Conservation (phyloP, 1,139 yeast species). For the Barnettozyma hawaiiensis region DNA sequence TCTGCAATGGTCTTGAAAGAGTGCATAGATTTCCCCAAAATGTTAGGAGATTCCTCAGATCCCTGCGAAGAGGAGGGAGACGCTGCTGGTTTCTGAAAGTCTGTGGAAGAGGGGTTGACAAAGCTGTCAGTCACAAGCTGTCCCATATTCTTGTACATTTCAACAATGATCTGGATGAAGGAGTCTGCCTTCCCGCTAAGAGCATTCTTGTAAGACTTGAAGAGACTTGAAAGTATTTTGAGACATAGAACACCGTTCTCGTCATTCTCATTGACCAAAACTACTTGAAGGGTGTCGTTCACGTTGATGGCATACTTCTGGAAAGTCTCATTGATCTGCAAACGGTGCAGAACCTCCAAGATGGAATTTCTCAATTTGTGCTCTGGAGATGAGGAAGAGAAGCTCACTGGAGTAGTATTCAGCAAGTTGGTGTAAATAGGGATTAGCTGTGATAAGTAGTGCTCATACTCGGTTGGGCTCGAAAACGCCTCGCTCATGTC, state of each 20-base stretch:
- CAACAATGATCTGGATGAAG: conserved; percentile 70
- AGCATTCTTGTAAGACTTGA: conserved; percentile 72
- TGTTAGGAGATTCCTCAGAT: conserved; percentile 25
- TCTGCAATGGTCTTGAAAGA: conserved; percentile 93
- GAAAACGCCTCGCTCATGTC: conserved; percentile 83
- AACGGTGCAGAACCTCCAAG: conserved; percentile 74
- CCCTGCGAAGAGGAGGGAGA: conserved; percentile 38
- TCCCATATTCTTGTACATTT: conserved; percentile 77
- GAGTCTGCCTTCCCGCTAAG: conserved; percentile 71
- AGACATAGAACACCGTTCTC: conserved; percentile 91
- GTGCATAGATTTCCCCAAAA: conserved; percentile 45
- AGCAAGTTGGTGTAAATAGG: conserved; percentile 60
- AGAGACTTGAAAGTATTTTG: conserved; percentile 84
- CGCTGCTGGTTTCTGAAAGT: conserved; percentile 35
- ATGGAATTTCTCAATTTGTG: conserved; percentile 71
- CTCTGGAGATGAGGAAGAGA: conserved; percentile 55
- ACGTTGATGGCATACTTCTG: conserved; percentile 64
- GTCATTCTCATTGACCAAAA: conserved; percentile 78
- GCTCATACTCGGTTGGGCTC: conserved; percentile 72
- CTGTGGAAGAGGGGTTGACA: conserved; percentile 30
- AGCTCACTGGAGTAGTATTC: conserved; percentile 67
- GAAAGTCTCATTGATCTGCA: conserved; percentile 78
- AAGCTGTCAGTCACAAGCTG: conserved; percentile 66
- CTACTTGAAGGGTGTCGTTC: conserved; percentile 52
- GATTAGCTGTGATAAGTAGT: conserved; percentile 53